These are phyloP conservation scores for Piper longum DNA, from an alignment of 164 flowering plant species.

Conservation along the genomic window DNA sequence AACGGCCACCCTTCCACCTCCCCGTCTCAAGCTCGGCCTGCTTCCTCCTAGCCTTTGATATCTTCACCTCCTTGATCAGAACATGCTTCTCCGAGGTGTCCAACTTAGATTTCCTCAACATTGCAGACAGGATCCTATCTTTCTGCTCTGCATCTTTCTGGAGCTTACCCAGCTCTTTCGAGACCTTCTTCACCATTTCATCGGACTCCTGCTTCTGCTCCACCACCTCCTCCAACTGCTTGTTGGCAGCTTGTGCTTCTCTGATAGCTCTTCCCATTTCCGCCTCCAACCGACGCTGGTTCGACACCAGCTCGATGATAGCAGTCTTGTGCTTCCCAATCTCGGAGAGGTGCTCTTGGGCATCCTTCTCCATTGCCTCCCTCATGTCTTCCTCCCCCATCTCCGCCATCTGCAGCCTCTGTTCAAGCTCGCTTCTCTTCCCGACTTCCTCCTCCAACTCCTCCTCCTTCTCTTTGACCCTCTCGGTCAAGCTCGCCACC, in stretches of 20 bases:
- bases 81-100: conserved; percentile 62
- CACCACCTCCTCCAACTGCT: conserved; percentile 40
- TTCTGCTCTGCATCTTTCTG: conserved; percentile 74
- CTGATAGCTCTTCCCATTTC: conserved; percentile 64
- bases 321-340: conserved; percentile 78
- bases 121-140: conserved; percentile 69
- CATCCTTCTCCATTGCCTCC: conserved; percentile 32
- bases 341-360: conserved; percentile 51
- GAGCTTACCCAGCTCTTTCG: conserved; percentile 48
- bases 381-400: conserved; percentile 34
- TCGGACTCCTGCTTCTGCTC: conserved; percentile 61
- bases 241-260: conserved; percentile 56
- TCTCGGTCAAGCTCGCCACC: conserved; percentile 31
- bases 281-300: conserved; percentile 82
- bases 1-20: conserved; percentile 27
- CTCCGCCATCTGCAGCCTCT: conserved; percentile 33
- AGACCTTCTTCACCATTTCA: conserved; percentile 46
- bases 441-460: conserved; percentile 36
- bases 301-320: conserved; percentile 83
- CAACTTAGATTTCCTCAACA: conserved; percentile 74
- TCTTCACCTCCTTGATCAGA: conserved; percentile 57
- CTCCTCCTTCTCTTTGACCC: conserved; percentile 38
- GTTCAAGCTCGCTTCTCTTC: conserved; percentile 44
- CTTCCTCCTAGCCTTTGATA: conserved; percentile 55
- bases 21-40: conserved; percentile 54